A percentile compares a stretch with the other conserved stretches of the same genome.
Conservation (phyloP, 1,139 yeast genomes). For the Ogataea hybrid region DNA sequence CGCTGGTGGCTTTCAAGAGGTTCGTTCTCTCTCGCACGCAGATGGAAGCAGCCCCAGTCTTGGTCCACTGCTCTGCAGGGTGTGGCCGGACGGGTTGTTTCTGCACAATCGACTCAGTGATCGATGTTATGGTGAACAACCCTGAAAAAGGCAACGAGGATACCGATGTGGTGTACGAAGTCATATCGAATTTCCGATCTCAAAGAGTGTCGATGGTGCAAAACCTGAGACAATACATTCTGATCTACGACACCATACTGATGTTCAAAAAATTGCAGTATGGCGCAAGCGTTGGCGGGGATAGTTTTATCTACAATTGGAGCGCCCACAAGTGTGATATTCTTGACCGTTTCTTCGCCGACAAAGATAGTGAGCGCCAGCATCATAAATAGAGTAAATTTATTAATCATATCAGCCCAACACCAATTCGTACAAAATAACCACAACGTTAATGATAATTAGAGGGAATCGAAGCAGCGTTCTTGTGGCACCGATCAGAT, state of each 20-base stretch:
- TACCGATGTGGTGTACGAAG: conserved; percentile 39
- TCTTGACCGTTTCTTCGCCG: conserved; percentile 13
- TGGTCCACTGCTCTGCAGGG: conserved; percentile 60
- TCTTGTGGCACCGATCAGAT: conserved; percentile 69
- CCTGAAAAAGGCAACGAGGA: conserved; percentile 9
- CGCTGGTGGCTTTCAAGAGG: conserved; percentile 41
- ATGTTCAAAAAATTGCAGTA: conserved; percentile 21
- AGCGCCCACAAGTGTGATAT: conserved; percentile 12
- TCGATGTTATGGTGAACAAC: conserved; percentile 34
- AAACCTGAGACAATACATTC: conserved; percentile 50
- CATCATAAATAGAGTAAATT: conserved; percentile 1
- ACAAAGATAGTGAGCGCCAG: conserved; percentile 9
- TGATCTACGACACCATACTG: conserved; percentile 44
- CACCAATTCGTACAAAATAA: conserved; percentile 70
- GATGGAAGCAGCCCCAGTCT: conserved; percentile 32
- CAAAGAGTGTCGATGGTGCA: conserved; percentile 61
- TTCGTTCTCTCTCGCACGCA: conserved; percentile 30
- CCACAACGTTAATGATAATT: conserved; percentile 62
- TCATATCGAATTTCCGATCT: conserved; percentile 47
- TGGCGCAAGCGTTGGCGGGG: conserved; percentile 7
- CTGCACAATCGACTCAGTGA: conserved; percentile 48
- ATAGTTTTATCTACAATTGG: conserved; percentile 12
- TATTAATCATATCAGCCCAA: conserved; percentile 53
- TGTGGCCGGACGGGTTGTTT: conserved; percentile 61
- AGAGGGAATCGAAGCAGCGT: conserved; percentile 76